Base-by-base conservation (phyloP, 2,329 filamentous ascomycete genomes). In the Ophiocordyceps australis region DNA sequence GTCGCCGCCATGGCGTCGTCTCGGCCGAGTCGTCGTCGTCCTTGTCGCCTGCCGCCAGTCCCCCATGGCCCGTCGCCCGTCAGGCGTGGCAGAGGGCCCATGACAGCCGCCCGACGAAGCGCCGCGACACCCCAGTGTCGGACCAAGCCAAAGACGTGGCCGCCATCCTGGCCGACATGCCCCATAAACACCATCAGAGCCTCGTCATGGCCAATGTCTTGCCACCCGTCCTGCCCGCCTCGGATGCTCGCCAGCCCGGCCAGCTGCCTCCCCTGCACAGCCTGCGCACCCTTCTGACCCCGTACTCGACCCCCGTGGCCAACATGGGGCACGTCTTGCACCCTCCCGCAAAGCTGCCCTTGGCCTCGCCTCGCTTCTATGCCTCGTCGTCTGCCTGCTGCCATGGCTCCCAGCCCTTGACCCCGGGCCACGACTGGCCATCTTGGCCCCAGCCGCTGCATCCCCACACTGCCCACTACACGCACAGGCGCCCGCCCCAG, bases 91-190 rank as follows among this genome's bases (percentile, higher is more conserved):
- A n/a, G n/a, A n/a, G n/a, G n/a, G n/a, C n/a, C n/a, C n/a, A n/a
- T n/a, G n/a, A n/a, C 8, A 18, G 16, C 11, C 6, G 24, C 7
- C 14, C 24, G 24, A 16, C 6, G 17, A 19, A 28, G 22, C 21
- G 26, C n/a, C n/a, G n/a, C n/a, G n/a, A n/a, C n/a, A n/a, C n/a
- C n/a, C n/a, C n/a, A n/a, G n/a, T n/a, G n/a, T n/a, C 11, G 2
- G 15, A 14, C 16, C 20, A 30, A 10, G 13, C 7, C 6, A 20
- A 26, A 9, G 12, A 28, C 18, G 26, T 21, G 7, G 29, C 29
- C 20, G 22, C 22, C 23, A 30, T 30, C 7, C 23, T 28, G 17
- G 26, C 20, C 13, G 17, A 9, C n/a, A 30, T 30, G 29, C 29
- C 23, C 10, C 22, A 9, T 14, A 18, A 6, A 15, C 9, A 10